These are phyloP conservation scores for Phlebopus sp. DNA, from an alignment of 1,284 basidiomycete species.

Conservation along the genomic window DNA sequence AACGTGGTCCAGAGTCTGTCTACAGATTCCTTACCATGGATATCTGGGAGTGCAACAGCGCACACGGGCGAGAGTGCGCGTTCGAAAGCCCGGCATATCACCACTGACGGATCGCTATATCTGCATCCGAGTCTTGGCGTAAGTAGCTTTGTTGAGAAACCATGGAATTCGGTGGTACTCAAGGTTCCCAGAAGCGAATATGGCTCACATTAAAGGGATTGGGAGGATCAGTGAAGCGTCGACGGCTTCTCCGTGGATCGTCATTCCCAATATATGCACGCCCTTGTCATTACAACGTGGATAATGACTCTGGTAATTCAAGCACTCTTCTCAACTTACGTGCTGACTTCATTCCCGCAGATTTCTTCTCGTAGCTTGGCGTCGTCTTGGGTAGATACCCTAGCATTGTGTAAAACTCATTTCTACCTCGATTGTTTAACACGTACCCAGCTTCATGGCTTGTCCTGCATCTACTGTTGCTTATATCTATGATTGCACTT, in stretches of 20 bases:
- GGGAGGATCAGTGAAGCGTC: constrained; percentile 17
- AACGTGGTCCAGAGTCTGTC: constrained; percentile 22
- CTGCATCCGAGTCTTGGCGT: constrained; percentile 17
- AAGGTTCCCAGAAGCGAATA: constrained; percentile 17
- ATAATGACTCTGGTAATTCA: constrained; percentile 26
- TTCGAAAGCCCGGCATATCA: constrained; percentile 1
- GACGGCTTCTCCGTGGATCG: constrained; percentile 11
- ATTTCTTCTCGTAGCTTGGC: constrained; percentile 15
- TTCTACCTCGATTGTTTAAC: neutral
- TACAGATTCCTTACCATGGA: constrained; percentile 17
- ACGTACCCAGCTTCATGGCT: neutral
- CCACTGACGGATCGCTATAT: constrained; percentile 10
- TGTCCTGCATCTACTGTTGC: neutral
- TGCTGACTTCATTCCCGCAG: constrained; percentile 7
- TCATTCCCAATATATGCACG: constrained; percentile 6
- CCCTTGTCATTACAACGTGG: constrained; percentile 19
- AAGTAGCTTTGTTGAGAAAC: constrained; percentile 4
- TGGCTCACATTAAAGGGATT: constrained; percentile 16
- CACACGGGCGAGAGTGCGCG: neutral
- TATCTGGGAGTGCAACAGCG: constrained; percentile 9
- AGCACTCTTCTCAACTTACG: neutral
- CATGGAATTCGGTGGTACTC: neutral
- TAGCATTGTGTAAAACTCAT: neutral
- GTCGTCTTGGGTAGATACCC: neutral
- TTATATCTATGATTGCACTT: neutral